Conservation (phyloP, 2,329 filamentous ascomycete genomes). For the Paraconiothyrium sp. region DNA sequence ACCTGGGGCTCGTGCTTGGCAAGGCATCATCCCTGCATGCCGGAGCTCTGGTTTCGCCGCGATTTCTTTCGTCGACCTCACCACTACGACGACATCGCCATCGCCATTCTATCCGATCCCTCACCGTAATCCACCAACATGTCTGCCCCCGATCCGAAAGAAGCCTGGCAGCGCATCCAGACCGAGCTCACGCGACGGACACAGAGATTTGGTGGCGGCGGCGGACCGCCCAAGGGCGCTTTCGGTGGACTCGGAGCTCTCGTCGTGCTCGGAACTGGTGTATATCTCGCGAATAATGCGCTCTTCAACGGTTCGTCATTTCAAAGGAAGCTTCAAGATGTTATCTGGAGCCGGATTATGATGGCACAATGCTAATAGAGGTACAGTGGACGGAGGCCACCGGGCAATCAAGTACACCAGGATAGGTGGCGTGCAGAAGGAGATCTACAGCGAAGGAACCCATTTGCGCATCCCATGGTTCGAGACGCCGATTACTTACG, state of each 20-base stretch:
- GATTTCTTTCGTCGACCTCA: conserved; percentile 42
- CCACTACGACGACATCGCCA: conserved; percentile 30
- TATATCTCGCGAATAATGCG: conserved; percentile 68
- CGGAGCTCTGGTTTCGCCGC: conserved; percentile 39
- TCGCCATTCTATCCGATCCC: conserved; percentile 47
- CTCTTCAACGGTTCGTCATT: conserved; percentile 71
- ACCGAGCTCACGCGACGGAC: conserved; percentile 63
- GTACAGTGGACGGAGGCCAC: conserved; percentile 91
- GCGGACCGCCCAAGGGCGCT: conserved; percentile 60
- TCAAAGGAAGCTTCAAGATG: background rate
- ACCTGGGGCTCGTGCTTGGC: conserved; percentile 30
- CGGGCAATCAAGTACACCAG: conserved; percentile 98
- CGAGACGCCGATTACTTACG: conserved; percentile 95
- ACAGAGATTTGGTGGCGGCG: conserved; percentile 57
- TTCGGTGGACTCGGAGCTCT: conserved; percentile 65
- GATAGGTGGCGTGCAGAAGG: conserved; percentile 89
- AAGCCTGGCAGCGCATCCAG: conserved; percentile 73
- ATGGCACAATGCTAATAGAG: conserved; percentile 29
- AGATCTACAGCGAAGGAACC: conserved; percentile 98
- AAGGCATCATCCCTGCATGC: conserved; percentile 21
- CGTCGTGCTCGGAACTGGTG: conserved; percentile 64
- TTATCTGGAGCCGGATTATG: background rate
- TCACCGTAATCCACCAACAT: conserved; percentile 34
- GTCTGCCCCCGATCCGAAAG: conserved; percentile 65
- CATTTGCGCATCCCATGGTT: conserved; percentile 96